phyloP scores from a whole-genome alignment of 805 yeast species.

The Blastobotrys robertii region DNA sequence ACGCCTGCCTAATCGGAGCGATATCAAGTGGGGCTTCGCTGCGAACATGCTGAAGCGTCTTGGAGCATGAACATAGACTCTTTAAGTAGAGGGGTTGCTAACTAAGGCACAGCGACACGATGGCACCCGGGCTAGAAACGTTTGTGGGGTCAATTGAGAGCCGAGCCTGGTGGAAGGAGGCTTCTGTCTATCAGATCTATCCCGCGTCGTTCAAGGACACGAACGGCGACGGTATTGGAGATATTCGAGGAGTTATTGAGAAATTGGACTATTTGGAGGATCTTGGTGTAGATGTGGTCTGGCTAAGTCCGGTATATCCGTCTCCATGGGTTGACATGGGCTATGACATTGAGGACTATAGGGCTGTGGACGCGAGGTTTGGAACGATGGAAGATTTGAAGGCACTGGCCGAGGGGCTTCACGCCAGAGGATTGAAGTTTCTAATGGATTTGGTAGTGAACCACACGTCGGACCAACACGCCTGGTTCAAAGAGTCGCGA shows the following conservation, averaged over 20 bases:
- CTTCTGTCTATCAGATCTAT: slow-evolving; percentile 48
- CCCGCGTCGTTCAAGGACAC: slow-evolving; percentile 53
- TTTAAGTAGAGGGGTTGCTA: too few species aligned
- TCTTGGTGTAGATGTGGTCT: slow-evolving; percentile 42
- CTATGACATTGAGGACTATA: slow-evolving; percentile 48
- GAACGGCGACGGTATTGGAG: slow-evolving; percentile 52
- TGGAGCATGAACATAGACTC: too few species aligned
- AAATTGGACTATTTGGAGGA: slow-evolving; percentile 42
- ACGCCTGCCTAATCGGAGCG: too few species aligned
- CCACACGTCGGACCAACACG: slow-evolving; percentile 47
- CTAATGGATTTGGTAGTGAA: slow-evolving; percentile 49
- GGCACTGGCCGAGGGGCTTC: slow-evolving; percentile 36
- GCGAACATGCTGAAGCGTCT: too few species aligned
- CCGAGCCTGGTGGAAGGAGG: slow-evolving; percentile 49
- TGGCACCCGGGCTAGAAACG: too few species aligned
- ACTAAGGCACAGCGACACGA: too few species aligned
- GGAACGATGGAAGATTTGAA: slow-evolving; percentile 48
- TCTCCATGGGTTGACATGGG: slow-evolving; percentile 58
- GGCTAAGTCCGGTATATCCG: slow-evolving; percentile 51
- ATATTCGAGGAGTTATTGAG: slow-evolving; percentile 42
- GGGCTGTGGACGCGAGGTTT: slow-evolving; percentile 40
- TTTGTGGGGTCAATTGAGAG: too few species aligned
- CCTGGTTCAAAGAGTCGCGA: slow-evolving; percentile 49
- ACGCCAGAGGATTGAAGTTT: slow-evolving; percentile 41
- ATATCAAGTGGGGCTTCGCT: too few species aligned